phyloP scores from a whole-genome alignment of 305 asterid species.

The Lippia alba region DNA sequence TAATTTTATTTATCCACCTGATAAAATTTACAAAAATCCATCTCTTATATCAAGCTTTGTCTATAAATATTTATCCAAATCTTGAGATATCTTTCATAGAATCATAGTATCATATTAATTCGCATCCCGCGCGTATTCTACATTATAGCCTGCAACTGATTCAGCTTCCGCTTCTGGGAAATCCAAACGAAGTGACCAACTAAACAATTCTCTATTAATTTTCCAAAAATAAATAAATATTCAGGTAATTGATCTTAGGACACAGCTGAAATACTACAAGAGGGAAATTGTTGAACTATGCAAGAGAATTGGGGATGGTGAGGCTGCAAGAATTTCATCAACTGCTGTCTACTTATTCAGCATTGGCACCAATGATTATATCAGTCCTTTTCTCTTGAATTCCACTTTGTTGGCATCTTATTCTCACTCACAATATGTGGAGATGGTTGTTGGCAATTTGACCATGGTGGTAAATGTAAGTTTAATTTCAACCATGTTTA shows the following conservation, averaged over 20 bases:
- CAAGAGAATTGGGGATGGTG: conserved; percentile 30
- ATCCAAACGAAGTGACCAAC: no score
- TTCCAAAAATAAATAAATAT: neutral
- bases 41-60: no score
- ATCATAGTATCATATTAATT: no score
- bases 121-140: no score
- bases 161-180: no score
- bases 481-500: neutral
- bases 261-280: conserved; percentile 52
- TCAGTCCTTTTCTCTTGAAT: conserved; percentile 49
- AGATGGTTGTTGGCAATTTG: conserved; percentile 56
- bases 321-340: conserved; percentile 40
- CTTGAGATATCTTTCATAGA: no score
- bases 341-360: conserved; percentile 59
- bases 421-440: conserved; percentile 39
- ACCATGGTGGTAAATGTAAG: conserved; percentile 47
- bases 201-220: neutral
- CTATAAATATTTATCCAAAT: no score
- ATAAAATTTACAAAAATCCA: no score
- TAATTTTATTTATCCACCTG: no score
- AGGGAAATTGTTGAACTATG: conserved; percentile 42
- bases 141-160: no score
- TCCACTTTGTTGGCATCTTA: conserved; percentile 38
- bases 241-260: conserved; percentile 63
- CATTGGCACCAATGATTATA: conserved; percentile 63